A percentile compares a stretch with the other conserved stretches of the same genome.
Conservation (phyloP, 2,329 filamentous ascomycete genomes). For the Thielaviopsis punctulata region DNA sequence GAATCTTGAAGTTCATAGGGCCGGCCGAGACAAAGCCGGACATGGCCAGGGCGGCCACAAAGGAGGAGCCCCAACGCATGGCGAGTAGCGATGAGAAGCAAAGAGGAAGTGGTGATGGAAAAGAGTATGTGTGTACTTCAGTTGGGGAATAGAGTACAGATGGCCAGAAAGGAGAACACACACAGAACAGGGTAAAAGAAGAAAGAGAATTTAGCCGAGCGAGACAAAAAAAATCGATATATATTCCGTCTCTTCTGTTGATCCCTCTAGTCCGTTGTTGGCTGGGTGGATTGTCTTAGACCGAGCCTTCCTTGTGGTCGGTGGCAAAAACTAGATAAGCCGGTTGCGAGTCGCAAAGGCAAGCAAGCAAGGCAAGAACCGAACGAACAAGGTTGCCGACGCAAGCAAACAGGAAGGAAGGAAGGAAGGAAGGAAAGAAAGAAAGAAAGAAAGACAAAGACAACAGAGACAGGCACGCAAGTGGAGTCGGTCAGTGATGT, state of each 20-base stretch:
- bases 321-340: background rate
- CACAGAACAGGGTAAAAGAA: background rate
- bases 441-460: background rate
- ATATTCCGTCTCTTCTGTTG: background rate
- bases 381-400: background rate
- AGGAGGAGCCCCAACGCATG: conserved; percentile 9
- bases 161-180: background rate
- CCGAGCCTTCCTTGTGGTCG: background rate
- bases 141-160: background rate
- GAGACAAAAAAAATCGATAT: no score
- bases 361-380: background rate
- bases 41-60: conserved; percentile 8
- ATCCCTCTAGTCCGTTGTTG: background rate
- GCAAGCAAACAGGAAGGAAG: background rate
- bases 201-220: background rate
- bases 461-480: background rate
- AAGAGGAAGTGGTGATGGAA: background rate
- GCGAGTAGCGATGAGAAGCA: background rate
- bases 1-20: conserved; percentile 1
- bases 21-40: conserved; percentile 1
- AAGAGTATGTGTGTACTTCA: background rate
- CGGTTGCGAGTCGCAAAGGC: no score
- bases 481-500: background rate
- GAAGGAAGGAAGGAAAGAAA: background rate
- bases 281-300: background rate